Base-by-base conservation (phyloP, 495 filamentous ascomycete species). In the Aspergillus biplanus region DNA sequence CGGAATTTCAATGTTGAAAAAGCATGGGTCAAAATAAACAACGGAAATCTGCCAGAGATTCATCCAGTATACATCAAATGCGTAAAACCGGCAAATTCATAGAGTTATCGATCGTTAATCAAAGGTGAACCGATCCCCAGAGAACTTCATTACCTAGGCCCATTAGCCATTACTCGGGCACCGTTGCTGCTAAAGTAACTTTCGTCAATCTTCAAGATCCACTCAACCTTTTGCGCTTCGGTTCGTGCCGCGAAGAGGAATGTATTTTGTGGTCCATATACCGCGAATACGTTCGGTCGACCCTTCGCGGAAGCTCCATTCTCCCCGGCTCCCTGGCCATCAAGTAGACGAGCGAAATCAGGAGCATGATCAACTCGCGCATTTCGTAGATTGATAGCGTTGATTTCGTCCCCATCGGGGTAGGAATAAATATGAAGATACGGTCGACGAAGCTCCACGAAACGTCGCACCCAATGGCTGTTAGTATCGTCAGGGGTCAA, bases 241-340 rank as follows among this genome's bases (percentile, higher is more conserved):
- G 85, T 92, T 52, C 92, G 81, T 48, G 92, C 90, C 31, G 92
- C 91, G 76, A 99, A 98, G 56, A 99, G 80, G 85, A 91, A 99
- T 42, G 93, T 96, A 68, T 97, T 97, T 69, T 94, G 87, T 62
- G 88, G 89, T 42, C 91, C 94, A 71, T 97, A 98, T 52, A 99
- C 86, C 12, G 96, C 95, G 80, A 94, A 99, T 42, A 98, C 88
- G 66, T 89, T 89, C 35, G 86, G 83, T 59, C 78, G 85, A 56
- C 81, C 84, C 70, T 73, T 86, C 67, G 78, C 76, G 73, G 67
- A 84, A 61, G 71, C 59, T 33, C 66, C 68, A 58, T 70, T 64
- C 56, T 76, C 73, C 33, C 63, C 69, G 37, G 66, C 70, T 47
- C 67, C 66, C 70, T 77, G 68, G 63, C 74, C 86, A 74, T 80